A percentile compares a stretch with the other conserved stretches of the same genome.
Conservation (phyloP, 2,329 filamentous ascomycete genomes). For the Acephala macrosclerotiorum region DNA sequence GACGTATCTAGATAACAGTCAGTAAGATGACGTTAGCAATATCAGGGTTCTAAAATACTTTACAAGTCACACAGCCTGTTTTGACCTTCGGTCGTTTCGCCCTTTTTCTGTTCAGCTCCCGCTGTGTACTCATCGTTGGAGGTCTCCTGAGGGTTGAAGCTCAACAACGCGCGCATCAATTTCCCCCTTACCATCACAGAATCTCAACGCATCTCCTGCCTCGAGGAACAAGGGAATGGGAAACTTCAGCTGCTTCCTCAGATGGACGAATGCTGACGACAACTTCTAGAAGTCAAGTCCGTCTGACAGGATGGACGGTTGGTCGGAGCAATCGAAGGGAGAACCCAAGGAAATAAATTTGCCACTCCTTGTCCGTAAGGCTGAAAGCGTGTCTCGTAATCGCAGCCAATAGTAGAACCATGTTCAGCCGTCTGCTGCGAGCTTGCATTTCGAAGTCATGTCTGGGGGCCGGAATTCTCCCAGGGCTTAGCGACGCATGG, state of each 20-base stretch:
- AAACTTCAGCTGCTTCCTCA: not conserved
- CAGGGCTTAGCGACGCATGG: conserved; percentile 2
- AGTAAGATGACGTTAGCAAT: conserved; percentile 13
- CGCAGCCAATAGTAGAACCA: not conserved
- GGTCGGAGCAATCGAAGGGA: not conserved
- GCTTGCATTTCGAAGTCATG: not conserved
- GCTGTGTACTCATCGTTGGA: conserved; percentile 29
- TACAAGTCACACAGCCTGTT: conserved; percentile 71
- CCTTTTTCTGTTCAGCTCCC: conserved; percentile 22
- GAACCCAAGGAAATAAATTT: not conserved
- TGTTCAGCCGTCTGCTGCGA: not conserved
- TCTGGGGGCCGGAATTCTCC: not conserved
- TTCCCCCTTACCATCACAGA: not conserved
- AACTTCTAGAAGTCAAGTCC: conserved; percentile 2
- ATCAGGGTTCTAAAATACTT: conserved; percentile 53
- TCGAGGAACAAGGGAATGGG: not conserved
- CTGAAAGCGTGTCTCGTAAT: conserved; percentile 10
- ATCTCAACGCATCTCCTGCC: not conserved
- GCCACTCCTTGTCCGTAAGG: conserved; percentile 5
- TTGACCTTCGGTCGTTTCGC: conserved; percentile 58
- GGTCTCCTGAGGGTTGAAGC: not conserved
- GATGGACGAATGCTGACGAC: conserved; percentile 1
- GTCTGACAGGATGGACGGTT: not conserved
- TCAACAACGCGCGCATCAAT: not conserved
- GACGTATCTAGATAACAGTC: conserved; percentile 49